Evolutionary conservation across 352 stramenopile genomes (phyloP).

Genomic region (Phytophthora lateralis): DNA sequence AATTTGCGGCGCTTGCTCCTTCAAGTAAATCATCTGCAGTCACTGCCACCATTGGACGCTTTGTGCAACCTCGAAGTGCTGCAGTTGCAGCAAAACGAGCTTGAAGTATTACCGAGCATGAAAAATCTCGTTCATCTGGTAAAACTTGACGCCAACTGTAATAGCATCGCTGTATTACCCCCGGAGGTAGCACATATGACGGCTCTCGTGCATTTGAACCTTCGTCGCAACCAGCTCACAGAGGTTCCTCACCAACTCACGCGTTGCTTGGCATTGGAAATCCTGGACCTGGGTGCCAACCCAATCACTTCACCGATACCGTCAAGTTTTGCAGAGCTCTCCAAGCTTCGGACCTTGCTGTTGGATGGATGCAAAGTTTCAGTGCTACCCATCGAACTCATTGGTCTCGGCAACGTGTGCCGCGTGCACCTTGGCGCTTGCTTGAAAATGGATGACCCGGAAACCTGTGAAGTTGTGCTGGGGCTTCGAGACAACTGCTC

Average conservation of each 20-base stretch:
- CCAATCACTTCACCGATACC: slow-evolving; percentile 54
- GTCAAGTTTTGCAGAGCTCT: slow-evolving; percentile 44
- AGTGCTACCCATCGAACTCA: slow-evolving; percentile 68
- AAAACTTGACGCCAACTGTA: slow-evolving; percentile 82
- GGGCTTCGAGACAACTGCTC: slow-evolving; percentile 55
- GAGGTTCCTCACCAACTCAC: slow-evolving; percentile 53
- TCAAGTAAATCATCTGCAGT: slow-evolving; percentile 58
- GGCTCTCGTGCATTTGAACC: slow-evolving; percentile 64
- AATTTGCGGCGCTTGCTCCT: slow-evolving; percentile 63
- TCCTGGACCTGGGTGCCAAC: slow-evolving; percentile 75
- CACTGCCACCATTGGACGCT: slow-evolving; percentile 48
- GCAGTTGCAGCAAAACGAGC: slow-evolving; percentile 64
- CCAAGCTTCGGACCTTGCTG: slow-evolving; percentile 68
- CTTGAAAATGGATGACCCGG: slow-evolving; percentile 66
- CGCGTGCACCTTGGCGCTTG: slow-evolving; percentile 63
- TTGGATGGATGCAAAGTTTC: slow-evolving; percentile 58
- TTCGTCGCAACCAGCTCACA: slow-evolving; percentile 65
- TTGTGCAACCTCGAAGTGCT: slow-evolving; percentile 70
- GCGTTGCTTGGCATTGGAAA: slow-evolving; percentile 57
- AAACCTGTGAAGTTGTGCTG: slow-evolving; percentile 69
- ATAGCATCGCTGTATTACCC: slow-evolving; percentile 60
- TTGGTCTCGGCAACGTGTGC: slow-evolving; percentile 50
- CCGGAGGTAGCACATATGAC: slow-evolving; percentile 53
- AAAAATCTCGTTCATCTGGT: slow-evolving; percentile 62
- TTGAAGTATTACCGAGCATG: slow-evolving; percentile 67